Evolutionary conservation across 1,284 basidiomycete species (phyloP), one percentile per base, ranked within the genome.

Genomic region (Leccinum griseonigrum): DNA sequence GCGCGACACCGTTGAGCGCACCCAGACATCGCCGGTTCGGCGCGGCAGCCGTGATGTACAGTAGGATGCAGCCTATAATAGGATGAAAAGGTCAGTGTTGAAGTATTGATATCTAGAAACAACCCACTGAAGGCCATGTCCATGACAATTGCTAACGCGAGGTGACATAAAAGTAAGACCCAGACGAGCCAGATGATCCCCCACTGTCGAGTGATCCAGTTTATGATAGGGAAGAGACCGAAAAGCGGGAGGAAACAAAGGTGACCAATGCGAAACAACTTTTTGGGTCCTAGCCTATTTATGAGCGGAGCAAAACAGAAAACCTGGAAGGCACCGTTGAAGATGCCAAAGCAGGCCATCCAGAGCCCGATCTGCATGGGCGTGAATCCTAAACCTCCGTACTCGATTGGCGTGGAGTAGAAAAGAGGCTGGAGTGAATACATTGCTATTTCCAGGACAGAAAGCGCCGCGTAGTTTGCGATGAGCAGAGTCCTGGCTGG

Each of bases 341-440:
- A 63, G 28, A 83, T 66, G 3, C 86, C 88, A 61, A 81, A 85
- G 4, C 73, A 62, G 2, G 79, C 80, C 63, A 86, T 74, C 59
- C 80, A 77, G 29, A 79, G 73, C 1, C 86, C 85, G 55, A 87
- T 87, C n/a, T 65, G 69, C 18, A 77, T 70, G 0, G 85, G 83
- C 6, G 76, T 65, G 16, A 87, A 74, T n/a, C 80, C 83, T 43
- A 89, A 76, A n/a, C 87, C 86, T 48, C 87, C 87, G 34, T 83
- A 75, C 56, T 77, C 75, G 36, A 86, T 74, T 4, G 86, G 83
- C 61, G 85, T 87, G n/a, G 85, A 81, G 64, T 83, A 81, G 74
- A 88, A 87, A 22, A 88, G 77, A 8, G 88, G 87, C 14, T 83
- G 76, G 31, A 90, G 77, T 5, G 84, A 83, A 48, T 74, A 77